Evolutionary conservation across 2,329 filamentous ascomycete genomes (phyloP).

Genomic region (Arachnomyces sp.): DNA sequence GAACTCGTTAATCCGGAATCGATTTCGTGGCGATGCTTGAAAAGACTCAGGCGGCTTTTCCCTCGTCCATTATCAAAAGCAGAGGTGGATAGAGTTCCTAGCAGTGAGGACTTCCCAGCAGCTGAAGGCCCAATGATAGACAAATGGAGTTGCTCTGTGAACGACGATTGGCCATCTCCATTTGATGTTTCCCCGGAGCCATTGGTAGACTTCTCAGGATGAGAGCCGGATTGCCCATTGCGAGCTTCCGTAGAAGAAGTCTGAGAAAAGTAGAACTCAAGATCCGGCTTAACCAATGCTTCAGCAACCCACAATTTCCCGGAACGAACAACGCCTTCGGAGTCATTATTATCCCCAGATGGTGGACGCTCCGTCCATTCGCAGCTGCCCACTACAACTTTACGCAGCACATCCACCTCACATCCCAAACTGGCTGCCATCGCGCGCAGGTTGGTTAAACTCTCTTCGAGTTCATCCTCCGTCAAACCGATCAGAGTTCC

Average conservation of each 20-base stretch:
- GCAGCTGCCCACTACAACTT: constrained; percentile 77
- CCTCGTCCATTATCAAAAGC: constrained; percentile 86
- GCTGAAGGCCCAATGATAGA: constrained; percentile 84
- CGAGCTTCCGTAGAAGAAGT: neutral
- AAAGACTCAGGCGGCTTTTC: constrained; percentile 75
- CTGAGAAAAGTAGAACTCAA: constrained; percentile 21
- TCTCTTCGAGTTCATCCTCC: constrained; percentile 87
- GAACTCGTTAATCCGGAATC: constrained; percentile 88
- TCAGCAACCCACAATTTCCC: constrained; percentile 79
- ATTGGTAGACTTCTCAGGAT: constrained; percentile 14
- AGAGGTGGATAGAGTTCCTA: constrained; percentile 82
- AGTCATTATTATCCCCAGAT: constrained; percentile 17
- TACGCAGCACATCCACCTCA: constrained; percentile 69
- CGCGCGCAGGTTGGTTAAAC: constrained; percentile 69
- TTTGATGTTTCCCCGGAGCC: constrained; percentile 31
- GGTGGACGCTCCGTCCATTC: constrained; percentile 43
- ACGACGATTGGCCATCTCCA: no score
- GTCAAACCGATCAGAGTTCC: constrained; percentile 82
- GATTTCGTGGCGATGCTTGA: constrained; percentile 92
- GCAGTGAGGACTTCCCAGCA: constrained; percentile 83
- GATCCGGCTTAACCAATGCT: constrained; percentile 72
- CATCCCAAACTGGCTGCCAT: constrained; percentile 95
- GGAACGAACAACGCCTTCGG: constrained; percentile 13
- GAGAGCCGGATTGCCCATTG: constrained; percentile 1
- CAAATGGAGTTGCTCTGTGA: constrained; percentile 69